Conservation (phyloP, 441 rosid species). For the Biscutella auriculata region DNA sequence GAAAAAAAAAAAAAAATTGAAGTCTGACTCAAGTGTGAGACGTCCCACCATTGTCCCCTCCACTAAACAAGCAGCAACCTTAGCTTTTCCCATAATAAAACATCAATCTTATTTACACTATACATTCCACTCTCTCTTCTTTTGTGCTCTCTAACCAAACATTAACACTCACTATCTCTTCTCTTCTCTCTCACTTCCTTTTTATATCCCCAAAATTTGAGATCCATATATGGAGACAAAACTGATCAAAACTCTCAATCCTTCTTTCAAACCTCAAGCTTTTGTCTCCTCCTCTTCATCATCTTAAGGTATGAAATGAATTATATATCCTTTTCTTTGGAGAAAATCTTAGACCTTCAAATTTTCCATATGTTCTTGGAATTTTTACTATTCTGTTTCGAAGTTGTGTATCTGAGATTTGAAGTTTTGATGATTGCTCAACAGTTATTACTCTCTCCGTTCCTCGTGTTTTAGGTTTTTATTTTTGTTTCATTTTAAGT, state of each 20-base stretch:
- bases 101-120: constrained; percentile 29
- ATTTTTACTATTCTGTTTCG: not conserved
- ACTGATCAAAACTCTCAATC: constrained; percentile 3
- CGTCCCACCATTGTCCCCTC: constrained; percentile 42
- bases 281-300: constrained; percentile 3
- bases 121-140: constrained; percentile 21
- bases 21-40: constrained; percentile 31
- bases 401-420: not conserved
- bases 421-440: constrained; percentile 8
- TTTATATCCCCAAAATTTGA: not conserved
- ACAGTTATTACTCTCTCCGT: not conserved
- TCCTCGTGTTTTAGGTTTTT: too few relatives aligned
- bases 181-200: constrained; percentile 14
- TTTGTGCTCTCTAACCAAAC: constrained; percentile 25
- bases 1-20: constrained; percentile 14
- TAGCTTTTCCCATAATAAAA: constrained; percentile 46
- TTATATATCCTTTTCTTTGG: not conserved
- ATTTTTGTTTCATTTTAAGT: too few relatives aligned
- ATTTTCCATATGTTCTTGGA: not conserved
- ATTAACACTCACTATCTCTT: constrained; percentile 18
- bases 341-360: not conserved
- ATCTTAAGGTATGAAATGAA: constrained; percentile 5
- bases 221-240: constrained; percentile 14
- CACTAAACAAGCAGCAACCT: constrained; percentile 30
- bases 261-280: constrained; percentile 11